Conservation (phyloP, 768 basidiomycete species). For the Podaxis pistillaris region DNA sequence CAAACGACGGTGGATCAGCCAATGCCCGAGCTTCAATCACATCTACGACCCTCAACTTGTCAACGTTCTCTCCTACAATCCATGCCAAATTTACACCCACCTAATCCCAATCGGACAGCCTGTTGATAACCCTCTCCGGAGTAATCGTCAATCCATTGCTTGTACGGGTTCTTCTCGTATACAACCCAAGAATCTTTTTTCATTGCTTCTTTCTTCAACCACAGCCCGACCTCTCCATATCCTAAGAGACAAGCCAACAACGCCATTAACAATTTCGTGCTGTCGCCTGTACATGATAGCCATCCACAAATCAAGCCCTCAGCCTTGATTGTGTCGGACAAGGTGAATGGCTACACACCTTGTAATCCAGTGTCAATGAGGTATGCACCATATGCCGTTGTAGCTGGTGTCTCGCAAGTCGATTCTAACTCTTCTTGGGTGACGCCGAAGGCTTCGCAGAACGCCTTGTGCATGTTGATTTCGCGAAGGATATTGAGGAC, state of each 20-base stretch:
- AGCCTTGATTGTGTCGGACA: too few species aligned
- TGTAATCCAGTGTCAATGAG: constrained; percentile 75
- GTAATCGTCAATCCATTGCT: constrained; percentile 79
- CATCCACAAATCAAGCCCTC: not conserved
- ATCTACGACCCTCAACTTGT: constrained; percentile 38
- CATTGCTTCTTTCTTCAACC: constrained; percentile 61
- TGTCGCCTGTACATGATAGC: constrained; percentile 50
- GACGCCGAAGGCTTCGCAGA: constrained; percentile 73
- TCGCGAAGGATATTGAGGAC: constrained; percentile 68
- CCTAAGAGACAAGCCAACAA: constrained; percentile 85
- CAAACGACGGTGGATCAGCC: constrained; percentile 59
- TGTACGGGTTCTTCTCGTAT: constrained; percentile 72
- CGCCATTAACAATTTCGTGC: constrained; percentile 71
- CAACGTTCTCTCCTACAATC: not conserved
- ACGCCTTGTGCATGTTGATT: constrained; percentile 66
- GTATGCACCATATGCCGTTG: constrained; percentile 86
- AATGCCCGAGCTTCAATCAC: constrained; percentile 68
- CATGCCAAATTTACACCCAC: constrained; percentile 39
- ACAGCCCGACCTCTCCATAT: constrained; percentile 89
- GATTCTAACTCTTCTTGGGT: constrained; percentile 54
- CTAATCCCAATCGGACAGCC: constrained; percentile 72
- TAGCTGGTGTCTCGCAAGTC: constrained; percentile 66
- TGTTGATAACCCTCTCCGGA: constrained; percentile 65
- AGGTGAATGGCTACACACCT: constrained; percentile 37
- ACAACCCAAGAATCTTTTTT: constrained; percentile 52